Conservation (phyloP, 1,284 basidiomycete genomes). For the Amylostereum chailletii region DNA sequence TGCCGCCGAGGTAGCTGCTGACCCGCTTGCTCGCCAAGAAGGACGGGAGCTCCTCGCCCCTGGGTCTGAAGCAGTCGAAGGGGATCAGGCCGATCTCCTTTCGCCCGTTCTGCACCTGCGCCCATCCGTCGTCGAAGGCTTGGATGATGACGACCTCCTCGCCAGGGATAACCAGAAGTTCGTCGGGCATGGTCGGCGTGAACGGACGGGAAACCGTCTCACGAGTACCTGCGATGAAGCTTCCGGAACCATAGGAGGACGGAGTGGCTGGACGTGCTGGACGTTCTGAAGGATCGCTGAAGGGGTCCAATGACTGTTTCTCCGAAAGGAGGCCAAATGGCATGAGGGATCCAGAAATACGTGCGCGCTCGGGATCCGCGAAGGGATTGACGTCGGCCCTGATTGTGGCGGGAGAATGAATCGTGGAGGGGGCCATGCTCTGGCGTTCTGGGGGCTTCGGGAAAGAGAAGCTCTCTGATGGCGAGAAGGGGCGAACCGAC, state of each 20-base stretch:
- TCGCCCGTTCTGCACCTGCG: conserved; percentile 36
- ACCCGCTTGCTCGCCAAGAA: conserved; percentile 43
- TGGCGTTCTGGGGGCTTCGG: conserved; percentile 42
- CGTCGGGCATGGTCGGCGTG: conserved; percentile 47
- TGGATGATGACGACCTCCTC: conserved; percentile 45
- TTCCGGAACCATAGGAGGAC: conserved; percentile 6
- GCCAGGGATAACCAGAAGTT: conserved; percentile 40
- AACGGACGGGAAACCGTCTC: conserved; percentile 49
- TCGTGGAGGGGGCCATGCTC: conserved; percentile 8
- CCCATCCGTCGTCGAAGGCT: conserved; percentile 65
- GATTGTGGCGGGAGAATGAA: background rate
- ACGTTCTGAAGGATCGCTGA: conserved; percentile 12
- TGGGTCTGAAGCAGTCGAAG: conserved; percentile 47
- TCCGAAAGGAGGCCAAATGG: too few species aligned
- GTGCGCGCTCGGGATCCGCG: conserved; percentile 7
- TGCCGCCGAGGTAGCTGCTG: conserved; percentile 24
- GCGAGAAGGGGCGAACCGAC: conserved; percentile 55
- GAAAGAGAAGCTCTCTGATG: conserved; percentile 56
- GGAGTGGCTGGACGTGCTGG: conserved; percentile 11
- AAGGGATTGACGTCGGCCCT: conserved; percentile 5
- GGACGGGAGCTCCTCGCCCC: conserved; percentile 35
- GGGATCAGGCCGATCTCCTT: conserved; percentile 41
- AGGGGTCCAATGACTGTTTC: background rate
- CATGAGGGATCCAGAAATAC: background rate
- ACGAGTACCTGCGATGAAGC: conserved; percentile 23